Conservation (phyloP, 2,329 filamentous ascomycete species). For the Pyrenochaeta sp. region DNA sequence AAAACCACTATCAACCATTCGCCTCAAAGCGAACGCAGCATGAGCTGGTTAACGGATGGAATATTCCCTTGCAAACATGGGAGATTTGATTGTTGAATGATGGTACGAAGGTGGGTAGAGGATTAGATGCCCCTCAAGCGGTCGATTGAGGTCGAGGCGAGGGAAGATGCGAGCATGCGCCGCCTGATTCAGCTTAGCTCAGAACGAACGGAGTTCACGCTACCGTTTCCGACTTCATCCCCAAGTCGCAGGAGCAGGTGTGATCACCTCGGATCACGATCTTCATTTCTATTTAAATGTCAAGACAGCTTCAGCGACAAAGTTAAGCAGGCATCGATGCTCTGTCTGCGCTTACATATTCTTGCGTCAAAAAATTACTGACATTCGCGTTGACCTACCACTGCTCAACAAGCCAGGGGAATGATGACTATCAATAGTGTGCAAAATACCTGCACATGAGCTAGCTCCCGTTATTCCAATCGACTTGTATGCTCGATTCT, state of each 20-base stretch:
- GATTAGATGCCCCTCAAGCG: conserved; percentile 26
- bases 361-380: conserved; percentile 11
- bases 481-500: too few relatives aligned
- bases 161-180: conserved; percentile 28
- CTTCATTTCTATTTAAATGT: too few relatives aligned
- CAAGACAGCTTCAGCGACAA: too few relatives aligned
- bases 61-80: conserved; percentile 28
- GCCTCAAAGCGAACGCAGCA: conserved; percentile 17
- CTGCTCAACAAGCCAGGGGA: too few relatives aligned
- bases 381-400: conserved; percentile 8
- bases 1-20: conserved; percentile 30
- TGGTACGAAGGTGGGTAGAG: conserved; percentile 29
- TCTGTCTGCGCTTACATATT: conserved; percentile 7
- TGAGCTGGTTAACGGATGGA: conserved; percentile 18
- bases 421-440: too few relatives aligned
- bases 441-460: too few relatives aligned
- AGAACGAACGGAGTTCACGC: conserved; percentile 14
- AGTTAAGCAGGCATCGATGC: not conserved
- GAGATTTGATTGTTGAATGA: conserved; percentile 39
- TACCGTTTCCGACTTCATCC: conserved; percentile 22
- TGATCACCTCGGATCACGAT: too few relatives aligned
- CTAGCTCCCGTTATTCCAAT: too few relatives aligned
- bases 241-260: too few relatives aligned
- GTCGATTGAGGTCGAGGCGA: conserved; percentile 38
- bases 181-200: conserved; percentile 27